Evolutionary conservation across 176 grass and related monocot genomes (phyloP).

Genomic region (Eremochloa ophiuroides): DNA sequence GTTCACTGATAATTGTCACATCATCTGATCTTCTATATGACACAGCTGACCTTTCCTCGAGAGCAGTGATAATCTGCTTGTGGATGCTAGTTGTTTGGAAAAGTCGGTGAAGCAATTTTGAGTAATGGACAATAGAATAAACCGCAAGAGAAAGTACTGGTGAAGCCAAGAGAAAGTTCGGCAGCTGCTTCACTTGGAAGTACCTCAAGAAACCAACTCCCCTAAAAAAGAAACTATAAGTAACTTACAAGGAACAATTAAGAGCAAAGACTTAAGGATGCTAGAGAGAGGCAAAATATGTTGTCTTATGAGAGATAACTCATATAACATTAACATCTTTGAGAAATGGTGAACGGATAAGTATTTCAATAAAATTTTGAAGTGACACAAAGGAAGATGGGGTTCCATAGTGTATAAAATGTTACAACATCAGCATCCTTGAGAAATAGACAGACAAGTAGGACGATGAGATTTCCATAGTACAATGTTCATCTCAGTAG

Average conservation of each 20-base stretch:
- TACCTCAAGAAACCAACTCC: conserved; percentile 95
- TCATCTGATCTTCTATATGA: conserved; percentile 42
- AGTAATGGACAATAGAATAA: conserved; percentile 69
- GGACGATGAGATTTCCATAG: too few relatives aligned
- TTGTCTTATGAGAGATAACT: not conserved
- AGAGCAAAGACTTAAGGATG: not conserved
- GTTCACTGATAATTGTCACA: conserved; percentile 10
- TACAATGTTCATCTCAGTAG: not conserved
- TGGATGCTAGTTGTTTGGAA: conserved; percentile 45
- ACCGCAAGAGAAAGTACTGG: conserved; percentile 69
- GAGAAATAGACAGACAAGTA: not conserved
- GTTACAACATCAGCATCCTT: not conserved
- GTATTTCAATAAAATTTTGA: not conserved
- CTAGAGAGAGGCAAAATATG: not conserved
- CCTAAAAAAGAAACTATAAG: conserved; percentile 42
- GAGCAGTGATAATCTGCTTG: conserved; percentile 28
- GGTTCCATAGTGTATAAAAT: not conserved
- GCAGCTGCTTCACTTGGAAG: conserved; percentile 95
- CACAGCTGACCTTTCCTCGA: conserved; percentile 24
- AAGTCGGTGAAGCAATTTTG: conserved; percentile 46
- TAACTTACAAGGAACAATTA: not conserved
- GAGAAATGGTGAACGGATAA: not conserved
- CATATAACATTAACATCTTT: not conserved
- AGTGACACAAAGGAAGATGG: not conserved
- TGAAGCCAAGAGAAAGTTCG: conserved; percentile 95